Conservation (phyloP, 768 basidiomycete genomes). For the Rossbeevera mucosa region DNA sequence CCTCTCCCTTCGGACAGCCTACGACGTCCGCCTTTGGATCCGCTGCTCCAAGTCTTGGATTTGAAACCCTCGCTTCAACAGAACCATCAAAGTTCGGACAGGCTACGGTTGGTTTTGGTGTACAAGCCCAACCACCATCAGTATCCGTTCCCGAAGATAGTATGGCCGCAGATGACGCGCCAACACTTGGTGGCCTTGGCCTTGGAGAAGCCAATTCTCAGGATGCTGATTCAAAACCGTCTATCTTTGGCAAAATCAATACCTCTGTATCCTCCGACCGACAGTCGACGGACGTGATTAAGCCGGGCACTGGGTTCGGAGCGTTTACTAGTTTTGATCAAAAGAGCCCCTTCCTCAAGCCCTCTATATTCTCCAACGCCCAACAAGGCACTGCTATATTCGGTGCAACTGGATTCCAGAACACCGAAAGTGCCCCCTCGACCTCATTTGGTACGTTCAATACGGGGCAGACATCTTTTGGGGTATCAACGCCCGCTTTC, state of each 20-base stretch:
- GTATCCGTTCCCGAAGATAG: constrained; percentile 23
- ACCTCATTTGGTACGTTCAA: constrained; percentile 32
- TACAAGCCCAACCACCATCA: constrained; percentile 2
- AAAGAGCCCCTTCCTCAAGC: neutral
- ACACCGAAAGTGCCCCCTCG: constrained; percentile 15
- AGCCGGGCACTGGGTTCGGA: constrained; percentile 35
- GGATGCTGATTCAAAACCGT: constrained; percentile 23
- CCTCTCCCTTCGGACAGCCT: neutral
- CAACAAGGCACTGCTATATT: constrained; percentile 14
- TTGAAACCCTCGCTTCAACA: constrained; percentile 31
- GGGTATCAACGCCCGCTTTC: constrained; percentile 26
- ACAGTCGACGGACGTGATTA: constrained; percentile 26
- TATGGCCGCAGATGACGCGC: constrained; percentile 31
- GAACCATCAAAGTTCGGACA: constrained; percentile 32
- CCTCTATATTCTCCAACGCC: constrained; percentile 18
- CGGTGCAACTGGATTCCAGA: constrained; percentile 13
- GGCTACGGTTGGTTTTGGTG: constrained; percentile 22
- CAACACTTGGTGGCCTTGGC: constrained; percentile 31
- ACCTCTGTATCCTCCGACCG: constrained; percentile 6
- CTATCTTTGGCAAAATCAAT: constrained; percentile 32
- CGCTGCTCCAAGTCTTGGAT: constrained; percentile 20
- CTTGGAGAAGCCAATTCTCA: constrained; percentile 25
- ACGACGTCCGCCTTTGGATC: constrained; percentile 21
- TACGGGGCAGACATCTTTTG: constrained; percentile 32
- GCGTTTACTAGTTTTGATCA: constrained; percentile 21